Evolutionary conservation across 2,329 filamentous ascomycete genomes (phyloP).

Genomic region (Aspergillus glaucus): DNA sequence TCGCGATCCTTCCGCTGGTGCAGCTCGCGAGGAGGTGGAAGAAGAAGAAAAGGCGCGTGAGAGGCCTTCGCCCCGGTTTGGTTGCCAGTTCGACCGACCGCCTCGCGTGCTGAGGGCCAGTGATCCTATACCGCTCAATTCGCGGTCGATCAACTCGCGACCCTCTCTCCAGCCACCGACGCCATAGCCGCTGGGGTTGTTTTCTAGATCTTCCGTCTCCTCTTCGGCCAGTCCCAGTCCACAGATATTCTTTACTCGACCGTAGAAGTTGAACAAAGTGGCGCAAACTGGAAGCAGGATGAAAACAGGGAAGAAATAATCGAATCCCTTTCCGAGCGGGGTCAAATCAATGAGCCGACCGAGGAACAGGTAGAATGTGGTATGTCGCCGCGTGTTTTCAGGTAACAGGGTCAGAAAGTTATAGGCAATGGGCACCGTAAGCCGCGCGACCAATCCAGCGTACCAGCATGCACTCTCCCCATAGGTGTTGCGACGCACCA

Average conservation of each 20-base stretch:
- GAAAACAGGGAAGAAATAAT: slow-evolving; percentile 80
- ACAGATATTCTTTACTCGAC: slow-evolving; percentile 66
- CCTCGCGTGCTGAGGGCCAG: slow-evolving; percentile 35
- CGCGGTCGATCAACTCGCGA: slow-evolving; percentile 79
- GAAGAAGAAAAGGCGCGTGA: slow-evolving; percentile 20
- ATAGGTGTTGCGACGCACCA: slow-evolving; percentile 86
- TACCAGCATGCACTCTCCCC: slow-evolving; percentile 96
- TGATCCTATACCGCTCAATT: slow-evolving; percentile 59
- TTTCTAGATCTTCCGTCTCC: slow-evolving; percentile 60
- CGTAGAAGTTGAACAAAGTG: slow-evolving; percentile 84
- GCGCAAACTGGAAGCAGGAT: slow-evolving; percentile 80
- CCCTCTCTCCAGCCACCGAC: slow-evolving; percentile 88
- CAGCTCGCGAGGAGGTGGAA: slow-evolving; percentile 23
- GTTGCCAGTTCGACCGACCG: slow-evolving; percentile 23
- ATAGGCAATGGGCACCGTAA: slow-evolving; percentile 88
- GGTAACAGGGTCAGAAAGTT: slow-evolving; percentile 93
- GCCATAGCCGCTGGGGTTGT: slow-evolving; percentile 60
- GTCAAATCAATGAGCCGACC: slow-evolving; percentile 79
- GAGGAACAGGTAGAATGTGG: slow-evolving; percentile 81
- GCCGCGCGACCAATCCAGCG: slow-evolving; percentile 80
- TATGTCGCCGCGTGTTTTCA: slow-evolving; percentile 63
- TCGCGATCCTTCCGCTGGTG: slow-evolving; percentile 23
- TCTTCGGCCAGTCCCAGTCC: slow-evolving; percentile 76
- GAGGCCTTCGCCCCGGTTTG: slow-evolving; percentile 18
- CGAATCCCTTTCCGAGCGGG: slow-evolving; percentile 73